A percentile compares a stretch with the other conserved stretches of the same genome.
These are phyloP conservation scores for Auxenochlorella pyrenoidosa DNA, from an alignment of 139 green algal genomes.

Conservation along the genomic window DNA sequence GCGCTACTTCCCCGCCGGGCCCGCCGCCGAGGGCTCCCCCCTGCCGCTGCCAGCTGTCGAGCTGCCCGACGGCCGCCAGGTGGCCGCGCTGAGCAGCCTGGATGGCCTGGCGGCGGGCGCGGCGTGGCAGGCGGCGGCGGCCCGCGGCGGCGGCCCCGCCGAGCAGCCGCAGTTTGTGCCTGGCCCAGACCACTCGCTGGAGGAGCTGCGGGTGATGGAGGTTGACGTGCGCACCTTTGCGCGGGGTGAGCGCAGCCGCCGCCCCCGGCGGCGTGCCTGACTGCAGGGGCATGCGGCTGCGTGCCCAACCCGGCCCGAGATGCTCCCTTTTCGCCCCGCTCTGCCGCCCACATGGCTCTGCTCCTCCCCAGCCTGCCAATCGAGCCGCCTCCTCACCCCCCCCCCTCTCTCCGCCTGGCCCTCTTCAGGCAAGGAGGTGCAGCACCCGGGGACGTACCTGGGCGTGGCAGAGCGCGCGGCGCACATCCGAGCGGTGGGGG, in stretches of 20 bases:
- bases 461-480: slow-evolving; percentile 62
- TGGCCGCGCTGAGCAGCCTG: slow-evolving; percentile 63
- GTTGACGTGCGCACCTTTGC: slow-evolving; percentile 72
- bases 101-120: slow-evolving; percentile 47
- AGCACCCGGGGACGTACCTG: slow-evolving; percentile 69
- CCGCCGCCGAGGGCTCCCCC: slow-evolving; percentile 44
- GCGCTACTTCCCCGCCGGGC: slow-evolving; percentile 55
- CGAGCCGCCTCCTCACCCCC: neutral
- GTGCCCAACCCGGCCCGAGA: too few relatives aligned
- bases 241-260: neutral
- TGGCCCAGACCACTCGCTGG: slow-evolving; percentile 35
- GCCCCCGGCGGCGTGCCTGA: too few relatives aligned
- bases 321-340: too few relatives aligned
- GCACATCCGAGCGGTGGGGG: slow-evolving; percentile 47
- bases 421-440: slow-evolving; percentile 21
- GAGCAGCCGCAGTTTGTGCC: neutral
- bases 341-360: too few relatives aligned
- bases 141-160: neutral
- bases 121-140: slow-evolving; percentile 7
- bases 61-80: slow-evolving; percentile 15
- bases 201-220: slow-evolving; percentile 65
- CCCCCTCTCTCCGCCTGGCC: neutral
- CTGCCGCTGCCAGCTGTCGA: slow-evolving; percentile 35
- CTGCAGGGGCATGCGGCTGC: too few relatives aligned
- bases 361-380: too few relatives aligned